phyloP scores from a whole-genome alignment of 2,329 filamentous ascomycete species.

The Ophiocordyceps camponoti-leonardi region DNA sequence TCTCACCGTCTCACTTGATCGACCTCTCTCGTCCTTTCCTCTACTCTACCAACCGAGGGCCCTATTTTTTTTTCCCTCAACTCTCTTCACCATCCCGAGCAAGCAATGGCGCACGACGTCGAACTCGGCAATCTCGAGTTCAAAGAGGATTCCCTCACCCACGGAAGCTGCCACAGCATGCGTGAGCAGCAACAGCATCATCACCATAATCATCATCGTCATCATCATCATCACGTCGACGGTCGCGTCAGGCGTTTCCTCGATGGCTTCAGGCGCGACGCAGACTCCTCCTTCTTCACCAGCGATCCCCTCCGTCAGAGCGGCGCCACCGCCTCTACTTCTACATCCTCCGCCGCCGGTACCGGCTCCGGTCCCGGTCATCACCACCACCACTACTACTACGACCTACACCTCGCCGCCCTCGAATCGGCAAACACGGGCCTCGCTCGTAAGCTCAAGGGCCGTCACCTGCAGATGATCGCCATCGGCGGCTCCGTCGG shows the following conservation, averaged over 20 bases:
- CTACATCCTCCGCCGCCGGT: constrained; percentile 9
- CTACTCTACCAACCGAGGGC: too few species aligned
- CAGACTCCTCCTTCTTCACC: constrained; percentile 28
- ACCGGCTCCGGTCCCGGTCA: not conserved
- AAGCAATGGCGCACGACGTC: constrained; percentile 18
- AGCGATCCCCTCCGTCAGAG: constrained; percentile 20
- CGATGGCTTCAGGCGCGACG: constrained; percentile 48
- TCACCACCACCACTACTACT: constrained; percentile 26
- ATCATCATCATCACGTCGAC: constrained; percentile 15
- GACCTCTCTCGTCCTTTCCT: too few species aligned
- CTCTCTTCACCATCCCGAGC: too few species aligned
- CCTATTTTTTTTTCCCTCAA: too few species aligned
- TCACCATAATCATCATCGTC: too few species aligned
- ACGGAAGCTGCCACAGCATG: constrained; percentile 33
- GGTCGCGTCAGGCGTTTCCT: constrained; percentile 26
- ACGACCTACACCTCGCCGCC: constrained; percentile 39
- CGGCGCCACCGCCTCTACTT: not conserved
- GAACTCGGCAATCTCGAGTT: constrained; percentile 38
- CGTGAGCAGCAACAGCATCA: constrained; percentile 31
- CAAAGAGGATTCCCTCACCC: constrained; percentile 37
- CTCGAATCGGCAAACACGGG: constrained; percentile 61
- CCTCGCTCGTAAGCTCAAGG: constrained; percentile 62
- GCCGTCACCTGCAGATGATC: constrained; percentile 90
- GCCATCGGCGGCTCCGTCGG: constrained; percentile 87
- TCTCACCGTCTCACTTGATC: too few species aligned